Percentiles rank a stretch among this genome's conserved stretches.
Evolutionary conservation across 176 grass and related monocot species (phyloP).

Genomic region (Avena sativa): DNA sequence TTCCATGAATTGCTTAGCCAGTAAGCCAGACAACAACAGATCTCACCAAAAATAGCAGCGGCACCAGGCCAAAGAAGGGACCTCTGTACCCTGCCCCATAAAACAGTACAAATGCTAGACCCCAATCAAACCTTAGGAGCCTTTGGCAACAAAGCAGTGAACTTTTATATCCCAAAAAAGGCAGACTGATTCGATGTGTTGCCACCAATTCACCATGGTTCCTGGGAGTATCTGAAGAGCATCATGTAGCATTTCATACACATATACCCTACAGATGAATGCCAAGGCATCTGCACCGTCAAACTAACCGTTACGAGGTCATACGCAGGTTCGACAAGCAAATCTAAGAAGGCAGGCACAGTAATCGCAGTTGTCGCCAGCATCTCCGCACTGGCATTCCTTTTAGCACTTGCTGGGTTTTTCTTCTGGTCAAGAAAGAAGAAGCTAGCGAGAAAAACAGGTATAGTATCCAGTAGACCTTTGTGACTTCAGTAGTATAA

Average conservation of each 20-base stretch:
- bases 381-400: constrained; percentile 25
- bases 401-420: constrained; percentile 43
- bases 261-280: no score
- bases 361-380: constrained; percentile 26
- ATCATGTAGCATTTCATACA: neutral
- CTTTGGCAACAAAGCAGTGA: neutral
- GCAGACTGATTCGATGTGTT: neutral
- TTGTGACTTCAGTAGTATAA: neutral
- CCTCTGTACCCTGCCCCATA: neutral
- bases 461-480: constrained; percentile 23
- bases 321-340: constrained; percentile 26
- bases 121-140: neutral
- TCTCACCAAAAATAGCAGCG: neutral
- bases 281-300: neutral
- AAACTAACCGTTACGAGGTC: neutral
- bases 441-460: constrained; percentile 35
- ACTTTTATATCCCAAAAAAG: neutral
- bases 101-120: no score
- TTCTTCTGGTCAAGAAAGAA: constrained; percentile 49
- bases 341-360: constrained; percentile 12
- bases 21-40: neutral
- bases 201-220: neutral
- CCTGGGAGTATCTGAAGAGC: neutral
- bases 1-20: neutral
- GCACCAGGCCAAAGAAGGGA: neutral